A percentile compares a stretch with the other conserved stretches of the same genome.
Evolutionary conservation across 495 filamentous ascomycete genomes (phyloP).

Genomic region (Tuber indicum): DNA sequence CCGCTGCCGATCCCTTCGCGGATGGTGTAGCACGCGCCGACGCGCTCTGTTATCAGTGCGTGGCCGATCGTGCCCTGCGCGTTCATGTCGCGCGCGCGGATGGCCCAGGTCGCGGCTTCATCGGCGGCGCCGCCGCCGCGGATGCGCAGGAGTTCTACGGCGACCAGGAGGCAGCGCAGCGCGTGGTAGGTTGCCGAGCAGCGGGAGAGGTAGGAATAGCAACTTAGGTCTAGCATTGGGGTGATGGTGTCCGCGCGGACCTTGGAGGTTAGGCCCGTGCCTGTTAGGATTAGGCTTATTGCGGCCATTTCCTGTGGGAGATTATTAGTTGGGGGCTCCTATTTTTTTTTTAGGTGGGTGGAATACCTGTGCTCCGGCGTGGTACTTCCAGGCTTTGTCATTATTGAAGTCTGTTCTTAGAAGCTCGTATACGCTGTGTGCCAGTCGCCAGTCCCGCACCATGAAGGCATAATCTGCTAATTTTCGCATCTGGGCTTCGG

Average conservation of each 20-base stretch:
- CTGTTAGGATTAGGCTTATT: conserved; percentile 68
- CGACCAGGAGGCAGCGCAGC: conserved; percentile 66
- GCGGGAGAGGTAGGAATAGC: conserved; percentile 84
- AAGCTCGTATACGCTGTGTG: conserved; percentile 82
- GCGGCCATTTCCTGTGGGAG: conserved; percentile 75
- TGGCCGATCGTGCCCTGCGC: conserved; percentile 67
- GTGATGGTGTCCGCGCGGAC: conserved; percentile 71
- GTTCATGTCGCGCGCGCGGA: conserved; percentile 67
- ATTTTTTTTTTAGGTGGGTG: not conserved
- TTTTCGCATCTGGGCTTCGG: conserved; percentile 86
- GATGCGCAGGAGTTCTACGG: conserved; percentile 71
- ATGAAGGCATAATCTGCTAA: conserved; percentile 94
- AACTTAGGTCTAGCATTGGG: conserved; percentile 75
- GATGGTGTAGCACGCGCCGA: conserved; percentile 74
- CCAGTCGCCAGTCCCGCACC: conserved; percentile 91
- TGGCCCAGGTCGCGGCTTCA: conserved; percentile 80
- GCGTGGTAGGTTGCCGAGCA: conserved; percentile 68
- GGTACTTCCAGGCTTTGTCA: conserved; percentile 94
- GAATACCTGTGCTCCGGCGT: conserved; percentile 60
- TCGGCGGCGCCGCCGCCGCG: conserved; percentile 73
- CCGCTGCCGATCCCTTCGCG: conserved; percentile 58
- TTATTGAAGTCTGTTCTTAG: conserved; percentile 79
- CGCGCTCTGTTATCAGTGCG: conserved; percentile 72
- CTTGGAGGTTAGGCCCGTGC: conserved; percentile 62
- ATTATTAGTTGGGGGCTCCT: not conserved